Evolutionary conservation across 768 basidiomycete genomes (phyloP).

Genomic region (Rickenella mellea): DNA sequence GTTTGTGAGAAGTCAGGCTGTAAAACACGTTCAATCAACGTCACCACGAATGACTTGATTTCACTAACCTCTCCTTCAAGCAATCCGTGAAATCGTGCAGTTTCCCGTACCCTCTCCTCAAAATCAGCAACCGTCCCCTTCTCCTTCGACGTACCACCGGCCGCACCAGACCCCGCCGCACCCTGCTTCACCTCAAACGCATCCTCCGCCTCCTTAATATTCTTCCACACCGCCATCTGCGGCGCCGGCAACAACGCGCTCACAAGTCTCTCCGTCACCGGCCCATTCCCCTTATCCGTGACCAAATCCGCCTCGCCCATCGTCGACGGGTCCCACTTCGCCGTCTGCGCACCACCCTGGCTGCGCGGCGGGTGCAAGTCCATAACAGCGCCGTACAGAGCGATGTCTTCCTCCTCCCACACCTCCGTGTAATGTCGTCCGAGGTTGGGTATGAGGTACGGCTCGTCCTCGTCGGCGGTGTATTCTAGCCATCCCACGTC

Average conservation of each 20-base stretch:
- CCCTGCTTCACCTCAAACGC: slow-evolving; percentile 78
- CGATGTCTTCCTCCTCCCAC: slow-evolving; percentile 89
- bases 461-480: slow-evolving; percentile 83
- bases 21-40: slow-evolving; percentile 1
- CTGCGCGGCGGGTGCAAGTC: slow-evolving; percentile 27
- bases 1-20: slow-evolving; percentile 69
- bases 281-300: slow-evolving; percentile 73
- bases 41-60: slow-evolving; percentile 1
- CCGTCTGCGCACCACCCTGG: slow-evolving; percentile 25
- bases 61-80: slow-evolving; percentile 58
- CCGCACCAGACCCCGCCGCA: slow-evolving; percentile 35
- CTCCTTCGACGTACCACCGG: slow-evolving; percentile 65
- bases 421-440: slow-evolving; percentile 82
- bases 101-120: slow-evolving; percentile 66
- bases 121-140: slow-evolving; percentile 72
- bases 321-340: slow-evolving; percentile 76
- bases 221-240: slow-evolving; percentile 55
- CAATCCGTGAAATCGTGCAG: slow-evolving; percentile 68
- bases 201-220: slow-evolving; percentile 76
- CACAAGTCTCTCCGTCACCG: slow-evolving; percentile 76
- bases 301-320: slow-evolving; percentile 61
- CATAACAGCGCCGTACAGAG: slow-evolving; percentile 33
- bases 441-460: slow-evolving; percentile 77
- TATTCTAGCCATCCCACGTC: slow-evolving; percentile 91
- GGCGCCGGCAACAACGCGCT: slow-evolving; percentile 65